phyloP scores from a whole-genome alignment of 768 basidiomycete genomes.

The Pleurotus citrinopileatus region DNA sequence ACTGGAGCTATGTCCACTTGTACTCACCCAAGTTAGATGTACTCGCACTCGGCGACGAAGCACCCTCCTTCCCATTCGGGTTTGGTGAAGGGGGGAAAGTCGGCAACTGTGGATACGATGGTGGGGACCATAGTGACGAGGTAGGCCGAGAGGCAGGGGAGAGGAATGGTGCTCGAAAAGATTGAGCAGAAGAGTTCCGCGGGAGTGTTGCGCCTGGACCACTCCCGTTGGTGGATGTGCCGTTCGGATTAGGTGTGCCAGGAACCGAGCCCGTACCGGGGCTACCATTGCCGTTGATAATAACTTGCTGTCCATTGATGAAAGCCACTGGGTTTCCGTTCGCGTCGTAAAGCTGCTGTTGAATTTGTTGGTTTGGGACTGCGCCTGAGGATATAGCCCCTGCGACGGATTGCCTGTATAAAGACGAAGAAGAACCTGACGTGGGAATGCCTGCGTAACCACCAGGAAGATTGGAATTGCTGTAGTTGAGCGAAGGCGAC shows the following conservation, averaged over 20 bases:
- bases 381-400: background rate
- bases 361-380: background rate
- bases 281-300: background rate
- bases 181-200: constrained; percentile 38
- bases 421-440: background rate
- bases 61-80: constrained; percentile 21
- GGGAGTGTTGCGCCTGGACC: constrained; percentile 25
- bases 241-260: background rate
- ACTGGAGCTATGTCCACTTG: too few species aligned
- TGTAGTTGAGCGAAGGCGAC: constrained; percentile 6
- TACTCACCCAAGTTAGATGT: constrained; percentile 16
- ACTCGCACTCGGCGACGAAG: constrained; percentile 13
- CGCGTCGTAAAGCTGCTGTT: background rate
- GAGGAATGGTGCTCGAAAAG: constrained; percentile 69
- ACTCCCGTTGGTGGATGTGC: background rate
- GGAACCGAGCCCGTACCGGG: background rate
- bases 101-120: constrained; percentile 32
- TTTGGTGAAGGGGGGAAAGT: constrained; percentile 18
- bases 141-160: constrained; percentile 67
- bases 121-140: constrained; percentile 61
- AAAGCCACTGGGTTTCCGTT: background rate
- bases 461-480: constrained; percentile 8
- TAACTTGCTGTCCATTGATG: background rate
- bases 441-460: constrained; percentile 20
- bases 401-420: constrained; percentile 6